These are phyloP conservation scores for Hyaloscypha bicolor DNA, from an alignment of 495 filamentous ascomycete species.

Conservation along the genomic window DNA sequence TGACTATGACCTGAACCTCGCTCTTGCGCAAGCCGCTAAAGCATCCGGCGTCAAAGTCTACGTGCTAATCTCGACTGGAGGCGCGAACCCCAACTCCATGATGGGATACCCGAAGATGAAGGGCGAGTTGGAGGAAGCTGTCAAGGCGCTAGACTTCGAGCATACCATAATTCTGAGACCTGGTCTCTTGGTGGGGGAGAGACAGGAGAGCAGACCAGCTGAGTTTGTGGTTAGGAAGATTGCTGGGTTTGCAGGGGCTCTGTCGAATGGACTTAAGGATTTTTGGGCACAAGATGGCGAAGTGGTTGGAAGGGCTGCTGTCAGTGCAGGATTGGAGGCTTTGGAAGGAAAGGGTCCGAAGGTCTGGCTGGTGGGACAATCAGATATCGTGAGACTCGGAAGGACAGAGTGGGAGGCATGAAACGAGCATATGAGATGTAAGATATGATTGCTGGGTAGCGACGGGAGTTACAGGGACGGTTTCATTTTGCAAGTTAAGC, in stretches of 20 bases:
- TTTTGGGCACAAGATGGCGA: slow-evolving; percentile 70
- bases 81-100: slow-evolving; percentile 26
- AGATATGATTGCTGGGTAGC: background rate
- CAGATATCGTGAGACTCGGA: slow-evolving; percentile 41
- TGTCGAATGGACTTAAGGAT: slow-evolving; percentile 59
- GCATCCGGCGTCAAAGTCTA: slow-evolving; percentile 59
- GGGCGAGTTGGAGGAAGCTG: slow-evolving; percentile 68
- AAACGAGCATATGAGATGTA: background rate
- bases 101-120: slow-evolving; percentile 62
- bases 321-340: slow-evolving; percentile 46
- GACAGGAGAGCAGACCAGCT: slow-evolving; percentile 56
- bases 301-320: slow-evolving; percentile 66
- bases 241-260: slow-evolving; percentile 46
- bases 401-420: slow-evolving; percentile 45
- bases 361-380: slow-evolving; percentile 36
- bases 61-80: slow-evolving; percentile 31
- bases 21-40: slow-evolving; percentile 59
- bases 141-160: slow-evolving; percentile 67
- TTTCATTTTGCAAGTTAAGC: background rate
- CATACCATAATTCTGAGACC: slow-evolving; percentile 66
- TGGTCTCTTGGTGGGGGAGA: slow-evolving; percentile 64
- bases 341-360: slow-evolving; percentile 26
- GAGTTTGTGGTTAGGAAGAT: slow-evolving; percentile 51
- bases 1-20: slow-evolving; percentile 63
- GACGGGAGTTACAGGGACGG: background rate